These are phyloP conservation scores for Monilinia aucupariae DNA, from an alignment of 2,329 filamentous ascomycete species.

Conservation along the genomic window DNA sequence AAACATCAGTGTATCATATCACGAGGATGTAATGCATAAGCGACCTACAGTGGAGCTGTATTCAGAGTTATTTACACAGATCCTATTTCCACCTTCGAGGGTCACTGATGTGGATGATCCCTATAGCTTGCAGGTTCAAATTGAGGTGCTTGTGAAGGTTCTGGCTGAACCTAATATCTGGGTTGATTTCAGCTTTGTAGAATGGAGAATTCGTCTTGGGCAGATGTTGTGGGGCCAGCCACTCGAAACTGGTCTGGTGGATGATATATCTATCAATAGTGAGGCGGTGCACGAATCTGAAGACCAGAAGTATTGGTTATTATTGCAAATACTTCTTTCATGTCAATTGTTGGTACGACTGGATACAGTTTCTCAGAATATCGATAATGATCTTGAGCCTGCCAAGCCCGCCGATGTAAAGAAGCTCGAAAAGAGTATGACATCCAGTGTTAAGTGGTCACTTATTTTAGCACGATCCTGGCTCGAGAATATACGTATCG, in stretches of 20 bases:
- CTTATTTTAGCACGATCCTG: conserved; percentile 58
- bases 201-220: conserved; percentile 68
- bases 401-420: conserved; percentile 53
- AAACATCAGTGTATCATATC: conserved; percentile 49
- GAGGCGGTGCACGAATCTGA: conserved; percentile 47
- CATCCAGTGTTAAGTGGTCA: conserved; percentile 60
- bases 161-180: conserved; percentile 62
- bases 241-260: conserved; percentile 45
- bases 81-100: conserved; percentile 52
- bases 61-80: conserved; percentile 55
- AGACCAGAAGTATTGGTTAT: conserved; percentile 61
- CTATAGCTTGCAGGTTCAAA: conserved; percentile 63
- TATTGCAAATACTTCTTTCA: conserved; percentile 59
- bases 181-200: conserved; percentile 69
- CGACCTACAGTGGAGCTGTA: conserved; percentile 52
- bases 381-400: conserved; percentile 48
- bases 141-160: conserved; percentile 60
- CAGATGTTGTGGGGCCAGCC: conserved; percentile 63
- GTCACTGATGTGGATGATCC: conserved; percentile 54
- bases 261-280: conserved; percentile 48
- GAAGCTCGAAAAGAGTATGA: conserved; percentile 57
- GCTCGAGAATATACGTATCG: conserved; percentile 62
- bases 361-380: conserved; percentile 56
- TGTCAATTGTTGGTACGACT: conserved; percentile 61
- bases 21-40: conserved; percentile 47